Evolutionary conservation across 2,329 filamentous ascomycete species (phyloP).

Genomic region (Rugonectria rugulosa): DNA sequence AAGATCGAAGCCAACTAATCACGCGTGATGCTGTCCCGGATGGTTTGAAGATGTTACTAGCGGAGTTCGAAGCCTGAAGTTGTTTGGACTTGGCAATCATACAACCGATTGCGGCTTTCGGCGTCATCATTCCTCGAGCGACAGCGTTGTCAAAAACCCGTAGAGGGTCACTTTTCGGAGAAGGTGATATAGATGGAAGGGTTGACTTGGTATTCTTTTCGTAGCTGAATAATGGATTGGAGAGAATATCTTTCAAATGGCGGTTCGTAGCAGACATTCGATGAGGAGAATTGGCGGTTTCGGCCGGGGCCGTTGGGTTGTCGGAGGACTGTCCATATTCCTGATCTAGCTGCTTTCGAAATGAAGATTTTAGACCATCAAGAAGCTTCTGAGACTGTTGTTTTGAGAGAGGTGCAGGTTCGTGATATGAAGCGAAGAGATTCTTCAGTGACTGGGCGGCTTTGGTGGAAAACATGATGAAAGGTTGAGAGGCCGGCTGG

Average conservation of each 20-base stretch:
- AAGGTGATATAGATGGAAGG: slow-evolving; percentile 21
- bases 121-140: slow-evolving; percentile 63
- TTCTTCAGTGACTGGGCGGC: slow-evolving; percentile 47
- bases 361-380: slow-evolving; percentile 63
- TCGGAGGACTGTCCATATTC: slow-evolving; percentile 59
- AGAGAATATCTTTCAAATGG: slow-evolving; percentile 64
- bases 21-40: slow-evolving; percentile 58
- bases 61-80: slow-evolving; percentile 43
- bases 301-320: slow-evolving; percentile 26
- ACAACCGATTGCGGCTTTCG: slow-evolving; percentile 61
- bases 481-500: slow-evolving; percentile 44
- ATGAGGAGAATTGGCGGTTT: slow-evolving; percentile 24
- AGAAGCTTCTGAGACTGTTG: slow-evolving; percentile 63
- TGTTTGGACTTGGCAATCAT: slow-evolving; percentile 56
- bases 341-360: slow-evolving; percentile 64
- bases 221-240: slow-evolving; percentile 62
- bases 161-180: slow-evolving; percentile 53
- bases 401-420: slow-evolving; percentile 58
- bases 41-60: slow-evolving; percentile 43
- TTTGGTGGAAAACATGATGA: slow-evolving; percentile 49
- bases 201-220: slow-evolving; percentile 35
- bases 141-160: slow-evolving; percentile 65
- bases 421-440: slow-evolving; percentile 55
- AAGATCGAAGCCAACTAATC: slow-evolving; percentile 61
- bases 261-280: slow-evolving; percentile 50